Evolutionary conservation across 2,329 filamentous ascomycete species (phyloP).

Genomic region (Ceratocystis albifundus): DNA sequence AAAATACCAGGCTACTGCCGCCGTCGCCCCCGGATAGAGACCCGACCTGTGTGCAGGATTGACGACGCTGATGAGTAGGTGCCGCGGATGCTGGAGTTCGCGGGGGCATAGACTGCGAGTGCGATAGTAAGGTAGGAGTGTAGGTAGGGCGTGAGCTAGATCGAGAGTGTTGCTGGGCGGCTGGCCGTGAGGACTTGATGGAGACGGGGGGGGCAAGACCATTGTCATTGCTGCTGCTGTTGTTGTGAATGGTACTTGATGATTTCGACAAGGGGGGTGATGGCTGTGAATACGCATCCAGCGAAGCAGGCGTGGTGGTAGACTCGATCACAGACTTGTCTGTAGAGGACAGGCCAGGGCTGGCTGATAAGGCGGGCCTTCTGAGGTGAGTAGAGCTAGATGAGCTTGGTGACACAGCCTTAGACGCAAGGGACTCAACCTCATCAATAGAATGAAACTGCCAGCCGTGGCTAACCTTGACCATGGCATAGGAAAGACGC

Average conservation of each 20-base stretch:
- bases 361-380: constrained; percentile 42
- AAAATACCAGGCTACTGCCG: constrained; percentile 44
- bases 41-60: constrained; percentile 31
- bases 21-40: constrained; percentile 30
- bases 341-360: constrained; percentile 31
- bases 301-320: constrained; percentile 13
- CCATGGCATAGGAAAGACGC: constrained; percentile 81
- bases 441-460: constrained; percentile 67
- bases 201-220: constrained; percentile 43
- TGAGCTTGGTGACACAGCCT: constrained; percentile 51
- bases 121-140: constrained; percentile 40
- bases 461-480: constrained; percentile 86
- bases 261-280: constrained; percentile 7
- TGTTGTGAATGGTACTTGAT: background rate
- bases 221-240: background rate
- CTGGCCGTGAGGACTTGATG: constrained; percentile 39
- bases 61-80: constrained; percentile 27
- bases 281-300: constrained; percentile 20
- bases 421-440: constrained; percentile 62
- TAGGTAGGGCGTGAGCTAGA: constrained; percentile 42
- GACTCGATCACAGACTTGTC: constrained; percentile 15
- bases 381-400: constrained; percentile 45
- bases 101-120: constrained; percentile 36
- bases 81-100: constrained; percentile 25
- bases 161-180: constrained; percentile 31